Conservation (phyloP, 1,139 yeast genomes). For the Hemisphaericaspora subhashii region DNA sequence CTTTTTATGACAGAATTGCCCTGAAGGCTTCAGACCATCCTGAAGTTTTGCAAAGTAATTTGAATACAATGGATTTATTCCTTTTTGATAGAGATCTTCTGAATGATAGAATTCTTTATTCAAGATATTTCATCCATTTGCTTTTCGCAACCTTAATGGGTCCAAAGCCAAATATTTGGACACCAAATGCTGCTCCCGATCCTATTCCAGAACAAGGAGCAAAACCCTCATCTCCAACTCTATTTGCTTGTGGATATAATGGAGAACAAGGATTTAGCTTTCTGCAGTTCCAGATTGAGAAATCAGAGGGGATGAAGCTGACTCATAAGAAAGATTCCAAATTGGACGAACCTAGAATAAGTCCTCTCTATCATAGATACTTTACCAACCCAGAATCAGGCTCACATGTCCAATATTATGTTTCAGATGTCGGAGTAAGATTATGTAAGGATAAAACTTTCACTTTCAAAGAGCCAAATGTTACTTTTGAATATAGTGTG, state of each 20-base stretch:
- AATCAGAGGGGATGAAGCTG: background rate
- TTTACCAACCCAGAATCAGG: slow-evolving; percentile 91
- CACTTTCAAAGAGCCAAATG: slow-evolving; percentile 20
- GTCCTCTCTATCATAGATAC: slow-evolving; percentile 75
- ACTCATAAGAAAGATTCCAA: background rate
- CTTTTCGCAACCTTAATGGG: slow-evolving; percentile 71
- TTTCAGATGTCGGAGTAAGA: slow-evolving; percentile 66
- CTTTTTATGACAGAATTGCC: slow-evolving; percentile 61
- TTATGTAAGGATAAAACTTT: slow-evolving; percentile 46
- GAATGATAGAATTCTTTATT: slow-evolving; percentile 63
- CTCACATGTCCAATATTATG: slow-evolving; percentile 76
- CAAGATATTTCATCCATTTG: slow-evolving; percentile 64
- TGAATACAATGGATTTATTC: slow-evolving; percentile 74
- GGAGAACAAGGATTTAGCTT: slow-evolving; percentile 2
- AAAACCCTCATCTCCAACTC: background rate
- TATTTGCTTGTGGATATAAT: background rate
- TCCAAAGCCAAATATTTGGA: slow-evolving; percentile 66
- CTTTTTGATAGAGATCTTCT: slow-evolving; percentile 63
- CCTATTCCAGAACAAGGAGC: slow-evolving; percentile 6
- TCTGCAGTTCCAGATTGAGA: slow-evolving; percentile 3
- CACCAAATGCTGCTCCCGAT: slow-evolving; percentile 45
- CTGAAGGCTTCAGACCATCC: slow-evolving; percentile 41
- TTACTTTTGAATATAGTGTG: slow-evolving; percentile 46
- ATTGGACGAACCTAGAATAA: slow-evolving; percentile 19
- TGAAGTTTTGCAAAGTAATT: slow-evolving; percentile 42